Conservation (phyloP, 176 grass and related monocot species). For the Tillandsia fasciculata region DNA sequence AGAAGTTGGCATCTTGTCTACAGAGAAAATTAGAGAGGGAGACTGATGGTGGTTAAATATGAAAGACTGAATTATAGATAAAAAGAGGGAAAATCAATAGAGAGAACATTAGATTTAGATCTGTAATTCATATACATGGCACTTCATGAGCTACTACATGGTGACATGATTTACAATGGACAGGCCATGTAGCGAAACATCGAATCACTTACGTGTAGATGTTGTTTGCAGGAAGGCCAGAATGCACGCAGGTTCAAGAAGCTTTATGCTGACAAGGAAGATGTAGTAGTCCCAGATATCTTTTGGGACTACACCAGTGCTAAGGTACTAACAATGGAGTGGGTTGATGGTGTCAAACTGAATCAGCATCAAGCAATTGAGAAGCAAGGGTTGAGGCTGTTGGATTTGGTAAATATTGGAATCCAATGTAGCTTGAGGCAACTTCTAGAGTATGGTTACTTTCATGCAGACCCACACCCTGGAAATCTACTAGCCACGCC, state of each 20-base stretch:
- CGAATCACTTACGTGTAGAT: no score
- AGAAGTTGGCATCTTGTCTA: no score
- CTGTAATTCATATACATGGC: no score
- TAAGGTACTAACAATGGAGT: slow-evolving; percentile 94
- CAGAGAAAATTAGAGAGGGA: no score
- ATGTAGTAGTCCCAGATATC: slow-evolving; percentile 86
- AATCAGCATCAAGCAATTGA: slow-evolving; percentile 85
- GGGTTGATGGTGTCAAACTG: slow-evolving; percentile 86
- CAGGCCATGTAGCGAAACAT: no score
- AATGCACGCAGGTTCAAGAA: slow-evolving; percentile 91
- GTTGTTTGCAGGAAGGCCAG: slow-evolving; percentile 70
- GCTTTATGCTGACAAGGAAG: slow-evolving; percentile 91
- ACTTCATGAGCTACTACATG: no score
- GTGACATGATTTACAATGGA: no score
- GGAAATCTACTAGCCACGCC: slow-evolving; percentile 91
- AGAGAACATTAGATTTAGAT: no score
- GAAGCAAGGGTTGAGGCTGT: slow-evolving; percentile 72
- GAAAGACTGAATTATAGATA: no score
- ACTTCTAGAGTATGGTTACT: slow-evolving; percentile 85
- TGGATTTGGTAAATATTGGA: slow-evolving; percentile 84
- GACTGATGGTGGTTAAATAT: no score
- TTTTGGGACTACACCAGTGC: slow-evolving; percentile 96
- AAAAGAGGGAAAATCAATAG: no score
- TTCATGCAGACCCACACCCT: slow-evolving; percentile 94
- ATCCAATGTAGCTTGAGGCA: slow-evolving; percentile 98